Conservation (phyloP, 2,329 filamentous ascomycete genomes). For the Cercospora brassicicola region DNA sequence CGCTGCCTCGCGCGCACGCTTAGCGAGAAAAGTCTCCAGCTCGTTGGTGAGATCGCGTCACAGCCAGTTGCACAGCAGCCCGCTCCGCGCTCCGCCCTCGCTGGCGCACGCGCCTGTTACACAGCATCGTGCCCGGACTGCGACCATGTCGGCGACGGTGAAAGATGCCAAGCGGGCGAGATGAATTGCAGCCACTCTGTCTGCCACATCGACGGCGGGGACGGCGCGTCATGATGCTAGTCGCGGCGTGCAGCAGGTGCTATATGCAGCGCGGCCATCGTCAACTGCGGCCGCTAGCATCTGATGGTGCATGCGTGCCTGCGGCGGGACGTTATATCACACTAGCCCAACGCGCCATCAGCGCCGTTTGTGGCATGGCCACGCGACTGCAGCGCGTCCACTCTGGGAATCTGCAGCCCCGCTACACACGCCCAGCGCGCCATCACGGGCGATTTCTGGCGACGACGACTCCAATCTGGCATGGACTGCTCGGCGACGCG, state of each 20-base stretch:
- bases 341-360: background rate
- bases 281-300: background rate
- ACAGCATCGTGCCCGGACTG: background rate
- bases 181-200: background rate
- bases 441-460: background rate
- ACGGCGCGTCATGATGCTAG: slow-evolving; percentile 6
- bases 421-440: background rate
- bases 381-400: background rate
- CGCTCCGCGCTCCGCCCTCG: background rate
- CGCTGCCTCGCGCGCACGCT: background rate
- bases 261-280: slow-evolving; percentile 3
- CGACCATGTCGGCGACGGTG: background rate
- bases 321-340: slow-evolving; percentile 7
- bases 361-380: background rate
- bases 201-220: background rate
- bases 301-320: background rate
- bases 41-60: background rate
- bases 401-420: background rate
- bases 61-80: background rate
- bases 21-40: background rate
- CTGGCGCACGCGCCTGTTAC: background rate
- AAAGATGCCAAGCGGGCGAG: background rate
- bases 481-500: background rate
- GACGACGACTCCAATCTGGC: background rate
- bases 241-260: slow-evolving; percentile 3